Evolutionary conservation across 768 basidiomycete species (phyloP).

Genomic region (Termitomyces sp.): DNA sequence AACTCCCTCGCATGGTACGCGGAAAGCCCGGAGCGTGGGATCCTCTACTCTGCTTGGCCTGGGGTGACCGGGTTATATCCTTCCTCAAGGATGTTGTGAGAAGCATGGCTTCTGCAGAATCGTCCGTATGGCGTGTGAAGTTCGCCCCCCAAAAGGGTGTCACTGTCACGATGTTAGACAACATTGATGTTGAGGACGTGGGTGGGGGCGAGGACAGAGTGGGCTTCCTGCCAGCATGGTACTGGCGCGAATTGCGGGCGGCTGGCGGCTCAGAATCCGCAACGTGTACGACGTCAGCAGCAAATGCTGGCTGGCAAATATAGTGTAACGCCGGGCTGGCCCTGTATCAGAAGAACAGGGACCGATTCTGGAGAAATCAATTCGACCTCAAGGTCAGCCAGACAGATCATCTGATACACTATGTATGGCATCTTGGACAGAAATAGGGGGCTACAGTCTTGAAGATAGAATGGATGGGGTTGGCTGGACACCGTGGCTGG

Average conservation of each 20-base stretch:
- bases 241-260: constrained; percentile 39
- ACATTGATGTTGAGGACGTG: constrained; percentile 49
- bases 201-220: constrained; percentile 63
- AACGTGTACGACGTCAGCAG: background rate
- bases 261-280: background rate
- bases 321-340: constrained; percentile 2
- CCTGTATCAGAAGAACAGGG: constrained; percentile 16
- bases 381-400: constrained; percentile 22
- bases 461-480: background rate
- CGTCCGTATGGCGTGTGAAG: constrained; percentile 62
- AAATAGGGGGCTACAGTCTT: constrained; percentile 1
- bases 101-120: constrained; percentile 18
- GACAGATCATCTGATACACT: constrained; percentile 27
- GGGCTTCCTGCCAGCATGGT: constrained; percentile 78
- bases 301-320: constrained; percentile 20
- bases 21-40: constrained; percentile 77
- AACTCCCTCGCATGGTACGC: constrained; percentile 73
- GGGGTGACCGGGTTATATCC: constrained; percentile 59
- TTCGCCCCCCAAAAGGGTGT: constrained; percentile 59
- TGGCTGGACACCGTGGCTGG: background rate
- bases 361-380: constrained; percentile 12
- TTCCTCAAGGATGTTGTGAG: constrained; percentile 40
- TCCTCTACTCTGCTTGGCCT: constrained; percentile 65
- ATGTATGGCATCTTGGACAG: constrained; percentile 5
- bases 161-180: constrained; percentile 42